Evolutionary conservation across 768 basidiomycete genomes (phyloP), one percentile per base, ranked within the genome.

Genomic region (Suillus decipiens): DNA sequence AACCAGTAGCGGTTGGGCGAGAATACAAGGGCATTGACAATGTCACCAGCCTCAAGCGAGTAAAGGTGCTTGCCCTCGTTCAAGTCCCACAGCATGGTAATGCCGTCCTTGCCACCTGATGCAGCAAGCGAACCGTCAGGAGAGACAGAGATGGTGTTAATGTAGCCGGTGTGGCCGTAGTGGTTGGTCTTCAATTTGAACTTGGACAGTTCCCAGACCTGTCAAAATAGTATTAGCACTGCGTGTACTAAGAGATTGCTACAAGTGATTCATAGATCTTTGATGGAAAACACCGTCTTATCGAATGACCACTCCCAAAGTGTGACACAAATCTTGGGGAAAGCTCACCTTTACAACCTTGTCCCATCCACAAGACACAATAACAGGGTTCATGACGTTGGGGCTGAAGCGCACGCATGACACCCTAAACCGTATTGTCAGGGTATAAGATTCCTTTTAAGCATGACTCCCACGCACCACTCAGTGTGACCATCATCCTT

Each of bases 101-200:
- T 96, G 66, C 96, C 96, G 78, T 99, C 97, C 82, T 99, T 99
- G 73, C 97, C 97, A 75, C 97, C 97, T 56, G 97, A 99, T 55
- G 97, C 97, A 70, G 96, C 96, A 73, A 99, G 88, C 31, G 97
- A 99, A 68, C 97, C 97, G 75, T 99, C 97, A 60, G 97, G 97
- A 42, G 97, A 99, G 64, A 99, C 96, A 64, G 97, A 95, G 74
- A 99, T 81, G 71, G 96, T 95, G 85, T 95, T 98, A 80, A 99
- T 95, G 85, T 98, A 99, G 67, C 96, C 97, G 58, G 93, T 96
- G 86, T 99, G 97, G 69, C 97, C 97, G 76, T 93, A 94, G 85
- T 99, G 97, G 87, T 99, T 99, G 80, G 97, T 99, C 87, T 95
- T 95, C 77, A 99, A 87, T 84, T 99, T 99, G 89, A 98, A 99